Base-by-base conservation (phyloP, 2,329 filamentous ascomycete genomes). In the Volutella citrinella region DNA sequence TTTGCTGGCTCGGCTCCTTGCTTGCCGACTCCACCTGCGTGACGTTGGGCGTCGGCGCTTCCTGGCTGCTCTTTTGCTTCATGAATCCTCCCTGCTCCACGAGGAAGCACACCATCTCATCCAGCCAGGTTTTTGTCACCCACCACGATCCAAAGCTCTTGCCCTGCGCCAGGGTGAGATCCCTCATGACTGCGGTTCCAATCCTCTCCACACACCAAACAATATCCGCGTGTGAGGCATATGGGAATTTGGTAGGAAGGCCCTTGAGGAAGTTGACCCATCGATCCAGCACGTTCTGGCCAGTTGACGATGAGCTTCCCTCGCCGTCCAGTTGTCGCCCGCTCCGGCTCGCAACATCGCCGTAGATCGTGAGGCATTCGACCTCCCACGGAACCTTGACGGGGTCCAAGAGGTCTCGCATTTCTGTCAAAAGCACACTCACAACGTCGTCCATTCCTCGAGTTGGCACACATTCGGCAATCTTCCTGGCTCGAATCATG, bases 101-200 rank as follows among this genome's bases (percentile, higher is more conserved):
- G 48, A 95, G 71, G 74, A 94, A 96, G 37, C 84, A 75, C 30
- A 89, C 80, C 87, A 95, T 94, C 65, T 97, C 91, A 54, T 96
- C 90, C 32, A 96, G 78, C 73, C 91, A 97, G 38, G 91, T 90
- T 59, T 96, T 95, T 5, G 89, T 89, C 38, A 96, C 86, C 87
- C 87, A 93, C 88, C 88, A 94, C 6, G 85, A 82, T n/a, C 86
- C 84, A 54, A 91, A 94, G 54, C 84, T 90, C 55, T 82, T 80
- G 13, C 84, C 85, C 45, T 85, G 82, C 24, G 79, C 74, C 31
- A 93, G 80, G 1, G 87, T 93, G 37, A 94, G 76, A 51, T 94
- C 88, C 34, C 87, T 76, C 68, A 93, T 79, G 13, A 87, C 82
- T 14, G 84, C 80, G 7, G 84, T 87, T 10, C 86, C 83, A 15